Percentiles rank a stretch among this genome's conserved stretches.
Evolutionary conservation across 306 rosid genomes (phyloP).

Genomic region (Rubus idaeus): DNA sequence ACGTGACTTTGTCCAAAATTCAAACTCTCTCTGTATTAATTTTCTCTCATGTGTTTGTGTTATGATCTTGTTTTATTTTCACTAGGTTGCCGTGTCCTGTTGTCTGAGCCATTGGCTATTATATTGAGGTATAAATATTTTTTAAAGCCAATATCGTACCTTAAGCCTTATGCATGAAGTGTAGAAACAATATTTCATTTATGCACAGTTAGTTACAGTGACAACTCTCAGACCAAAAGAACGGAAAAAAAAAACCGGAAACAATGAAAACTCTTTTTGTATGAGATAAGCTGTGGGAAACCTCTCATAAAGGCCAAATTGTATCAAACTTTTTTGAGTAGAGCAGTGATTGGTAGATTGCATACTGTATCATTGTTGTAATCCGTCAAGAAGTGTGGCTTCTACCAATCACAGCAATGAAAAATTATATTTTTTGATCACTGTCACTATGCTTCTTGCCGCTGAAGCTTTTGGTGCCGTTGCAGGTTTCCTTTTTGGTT

Average conservation of each 20-base stretch:
- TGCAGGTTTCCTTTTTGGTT: too few species aligned
- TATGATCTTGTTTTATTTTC: not conserved
- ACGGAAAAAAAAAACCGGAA: not conserved
- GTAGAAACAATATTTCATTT: not conserved
- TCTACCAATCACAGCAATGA: not conserved
- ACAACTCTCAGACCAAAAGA: not conserved
- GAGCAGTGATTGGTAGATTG: not conserved
- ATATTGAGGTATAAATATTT: too few species aligned
- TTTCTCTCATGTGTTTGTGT: not conserved
- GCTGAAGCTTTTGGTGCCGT: too few species aligned
- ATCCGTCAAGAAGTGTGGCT: not conserved
- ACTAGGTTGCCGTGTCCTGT: not conserved
- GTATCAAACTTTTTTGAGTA: not conserved
- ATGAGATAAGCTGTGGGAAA: not conserved
- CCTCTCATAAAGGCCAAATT: not conserved
- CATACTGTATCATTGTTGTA: not conserved
- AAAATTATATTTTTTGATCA: too few species aligned
- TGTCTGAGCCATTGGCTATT: not conserved
- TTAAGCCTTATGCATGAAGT: not conserved
- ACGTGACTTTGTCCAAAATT: not conserved
- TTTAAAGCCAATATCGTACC: not conserved
- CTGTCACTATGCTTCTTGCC: too few species aligned
- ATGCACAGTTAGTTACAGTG: conserved; percentile 6
- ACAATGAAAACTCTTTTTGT: not conserved
- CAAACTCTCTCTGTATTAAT: not conserved